These are phyloP conservation scores for Phytophthora melonis DNA, from an alignment of 352 stramenopile genomes.

Conservation along the genomic window DNA sequence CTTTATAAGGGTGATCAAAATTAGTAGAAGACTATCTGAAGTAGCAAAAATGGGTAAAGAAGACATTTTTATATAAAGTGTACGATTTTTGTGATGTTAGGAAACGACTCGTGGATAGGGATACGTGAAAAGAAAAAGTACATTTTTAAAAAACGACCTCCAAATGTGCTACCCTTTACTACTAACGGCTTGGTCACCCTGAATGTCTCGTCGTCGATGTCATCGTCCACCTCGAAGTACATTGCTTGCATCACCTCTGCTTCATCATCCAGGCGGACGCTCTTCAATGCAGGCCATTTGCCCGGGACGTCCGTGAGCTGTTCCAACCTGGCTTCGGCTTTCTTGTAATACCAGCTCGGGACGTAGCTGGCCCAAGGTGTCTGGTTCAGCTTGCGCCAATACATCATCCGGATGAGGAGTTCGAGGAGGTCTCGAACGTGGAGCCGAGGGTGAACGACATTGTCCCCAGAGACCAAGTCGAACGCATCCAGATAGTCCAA, in stretches of 20 bases:
- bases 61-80: too few relatives aligned
- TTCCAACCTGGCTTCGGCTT: background rate
- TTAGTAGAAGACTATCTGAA: too few relatives aligned
- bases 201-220: background rate
- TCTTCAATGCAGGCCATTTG: background rate
- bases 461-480: background rate
- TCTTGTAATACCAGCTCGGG: background rate
- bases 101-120: too few relatives aligned
- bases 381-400: background rate
- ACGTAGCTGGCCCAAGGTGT: background rate
- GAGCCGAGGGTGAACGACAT: background rate
- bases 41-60: too few relatives aligned
- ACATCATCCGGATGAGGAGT: background rate
- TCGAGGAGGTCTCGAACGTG: background rate
- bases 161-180: too few relatives aligned
- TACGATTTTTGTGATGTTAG: too few relatives aligned
- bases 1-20: too few relatives aligned
- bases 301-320: background rate
- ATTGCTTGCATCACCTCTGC: background rate
- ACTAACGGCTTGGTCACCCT: background rate
- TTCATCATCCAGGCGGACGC: background rate
- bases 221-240: background rate
- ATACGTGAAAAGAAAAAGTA: too few relatives aligned
- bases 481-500: background rate
- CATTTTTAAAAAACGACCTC: too few relatives aligned